Conservation (phyloP, 805 yeast genomes). For the Wickerhamiella sergipiensis region DNA sequence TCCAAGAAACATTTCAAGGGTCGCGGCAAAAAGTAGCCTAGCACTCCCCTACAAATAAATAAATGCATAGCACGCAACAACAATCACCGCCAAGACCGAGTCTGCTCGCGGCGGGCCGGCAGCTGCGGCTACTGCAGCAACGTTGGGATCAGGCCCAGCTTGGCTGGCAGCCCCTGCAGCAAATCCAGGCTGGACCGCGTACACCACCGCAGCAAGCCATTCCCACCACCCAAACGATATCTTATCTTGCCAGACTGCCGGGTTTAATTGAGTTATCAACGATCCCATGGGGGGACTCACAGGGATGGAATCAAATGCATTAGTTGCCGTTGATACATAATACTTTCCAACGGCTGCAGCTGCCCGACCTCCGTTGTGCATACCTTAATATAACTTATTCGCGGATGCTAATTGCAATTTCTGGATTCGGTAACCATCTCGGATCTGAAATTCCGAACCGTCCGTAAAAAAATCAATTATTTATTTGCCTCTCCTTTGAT, state of each 20-base stretch:
- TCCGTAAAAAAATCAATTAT: too few relatives aligned
- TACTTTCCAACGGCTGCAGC: neutral
- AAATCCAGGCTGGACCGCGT: neutral
- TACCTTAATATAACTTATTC: too few relatives aligned
- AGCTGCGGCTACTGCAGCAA: neutral
- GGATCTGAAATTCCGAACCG: too few relatives aligned
- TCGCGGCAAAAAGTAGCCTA: slow-evolving; percentile 31
- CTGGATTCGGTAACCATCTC: too few relatives aligned
- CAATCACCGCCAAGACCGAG: neutral
- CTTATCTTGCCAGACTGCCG: neutral
- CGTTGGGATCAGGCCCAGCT: neutral
- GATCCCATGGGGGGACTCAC: neutral
- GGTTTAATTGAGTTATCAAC: neutral
- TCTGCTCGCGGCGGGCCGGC: neutral
- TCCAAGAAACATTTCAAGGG: slow-evolving; percentile 60
- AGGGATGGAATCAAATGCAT: neutral
- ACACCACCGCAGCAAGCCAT: neutral
- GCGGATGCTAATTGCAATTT: too few relatives aligned
- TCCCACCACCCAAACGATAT: neutral
- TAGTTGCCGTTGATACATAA: neutral
- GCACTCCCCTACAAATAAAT: neutral
- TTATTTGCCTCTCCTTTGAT: neutral
- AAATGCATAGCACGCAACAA: neutral
- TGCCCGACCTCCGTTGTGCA: neutral
- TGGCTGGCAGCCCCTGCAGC: neutral